Percentiles rank a stretch among this genome's conserved stretches.
These are phyloP conservation scores for Colletotrichum sp. DNA, from an alignment of 2,329 filamentous ascomycete species.

Conservation along the genomic window DNA sequence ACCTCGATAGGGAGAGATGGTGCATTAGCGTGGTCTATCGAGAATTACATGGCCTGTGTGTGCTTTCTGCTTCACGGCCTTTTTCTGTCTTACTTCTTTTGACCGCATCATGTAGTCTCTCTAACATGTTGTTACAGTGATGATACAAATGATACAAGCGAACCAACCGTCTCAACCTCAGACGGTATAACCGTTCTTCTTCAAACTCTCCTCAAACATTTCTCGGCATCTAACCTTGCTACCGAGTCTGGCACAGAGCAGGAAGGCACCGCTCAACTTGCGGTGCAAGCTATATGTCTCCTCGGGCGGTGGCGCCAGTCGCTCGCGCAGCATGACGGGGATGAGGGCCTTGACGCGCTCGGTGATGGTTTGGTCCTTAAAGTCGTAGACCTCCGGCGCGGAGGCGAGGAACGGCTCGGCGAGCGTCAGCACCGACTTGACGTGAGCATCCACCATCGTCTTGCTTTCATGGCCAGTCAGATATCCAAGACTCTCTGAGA, in stretches of 20 bases:
- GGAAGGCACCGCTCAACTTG: conserved; percentile 93
- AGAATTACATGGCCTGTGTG: neutral
- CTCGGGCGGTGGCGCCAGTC: conserved; percentile 89
- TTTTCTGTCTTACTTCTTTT: neutral
- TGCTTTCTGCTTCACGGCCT: neutral
- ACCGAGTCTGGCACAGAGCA: conserved; percentile 86
- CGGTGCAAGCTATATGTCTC: conserved; percentile 96
- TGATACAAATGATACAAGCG: conserved; percentile 17
- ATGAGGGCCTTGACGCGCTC: conserved; percentile 89
- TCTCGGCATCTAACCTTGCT: conserved; percentile 82
- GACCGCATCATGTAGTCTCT: neutral
- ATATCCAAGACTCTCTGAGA: conserved; percentile 84
- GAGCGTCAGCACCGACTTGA: conserved; percentile 85
- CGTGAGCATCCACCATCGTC: conserved; percentile 88
- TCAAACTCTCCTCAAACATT: conserved; percentile 71
- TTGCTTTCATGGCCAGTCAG: conserved; percentile 88
- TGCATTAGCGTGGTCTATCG: neutral
- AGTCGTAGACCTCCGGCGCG: conserved; percentile 88
- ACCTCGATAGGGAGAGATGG: neutral
- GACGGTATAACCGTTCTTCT: conserved; percentile 32
- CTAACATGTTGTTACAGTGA: conserved; percentile 7
- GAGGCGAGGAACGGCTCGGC: conserved; percentile 85
- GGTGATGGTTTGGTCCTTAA: conserved; percentile 93
- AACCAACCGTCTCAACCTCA: neutral
- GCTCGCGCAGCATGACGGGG: conserved; percentile 89